A percentile compares a stretch with the other conserved stretches of the same genome.
Evolutionary conservation across 768 basidiomycete genomes (phyloP).

Genomic region (Boletus pseudo-olivaceus): DNA sequence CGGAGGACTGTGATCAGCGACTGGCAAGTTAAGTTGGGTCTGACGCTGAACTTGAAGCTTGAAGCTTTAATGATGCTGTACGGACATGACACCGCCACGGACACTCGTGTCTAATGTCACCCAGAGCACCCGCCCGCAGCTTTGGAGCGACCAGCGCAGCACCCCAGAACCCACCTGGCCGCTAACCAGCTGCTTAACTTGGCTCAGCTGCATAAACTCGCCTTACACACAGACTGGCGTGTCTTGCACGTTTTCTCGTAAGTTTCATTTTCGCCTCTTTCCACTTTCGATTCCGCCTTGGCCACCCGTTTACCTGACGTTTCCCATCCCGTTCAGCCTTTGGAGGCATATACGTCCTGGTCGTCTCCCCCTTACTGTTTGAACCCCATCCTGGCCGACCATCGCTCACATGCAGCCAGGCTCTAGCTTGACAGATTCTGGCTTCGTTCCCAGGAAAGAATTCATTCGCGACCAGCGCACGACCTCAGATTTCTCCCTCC

Average conservation of each 20-base stretch:
- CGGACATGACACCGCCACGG: conserved; percentile 16
- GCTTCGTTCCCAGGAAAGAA: conserved; percentile 68
- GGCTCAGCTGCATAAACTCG: conserved; percentile 6
- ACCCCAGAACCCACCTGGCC: conserved; percentile 7
- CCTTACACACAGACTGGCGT: conserved; percentile 23
- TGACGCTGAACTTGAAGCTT: too few species aligned
- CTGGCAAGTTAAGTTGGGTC: too few species aligned
- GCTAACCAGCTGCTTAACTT: conserved; percentile 11
- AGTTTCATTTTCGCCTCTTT: conserved; percentile 24
- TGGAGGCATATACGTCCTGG: conserved; percentile 25
- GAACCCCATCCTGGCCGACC: conserved; percentile 23
- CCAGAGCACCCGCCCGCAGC: conserved; percentile 11
- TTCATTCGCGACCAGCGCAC: conserved; percentile 58
- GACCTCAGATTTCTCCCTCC: conserved; percentile 61
- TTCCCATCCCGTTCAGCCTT: conserved; percentile 30
- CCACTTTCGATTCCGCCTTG: conserved; percentile 27
- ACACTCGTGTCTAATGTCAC: conserved; percentile 30
- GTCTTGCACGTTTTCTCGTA: conserved; percentile 33
- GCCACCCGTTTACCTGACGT: conserved; percentile 40
- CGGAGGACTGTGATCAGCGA: too few species aligned
- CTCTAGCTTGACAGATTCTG: conserved; percentile 38
- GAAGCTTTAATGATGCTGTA: too few species aligned
- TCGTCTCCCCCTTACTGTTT: conserved; percentile 19
- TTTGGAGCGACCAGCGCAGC: conserved; percentile 14
- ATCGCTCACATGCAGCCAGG: conserved; percentile 31